phyloP scores from a whole-genome alignment of 164 flowering plant genomes.

The Aristolochia fimbriata region DNA sequence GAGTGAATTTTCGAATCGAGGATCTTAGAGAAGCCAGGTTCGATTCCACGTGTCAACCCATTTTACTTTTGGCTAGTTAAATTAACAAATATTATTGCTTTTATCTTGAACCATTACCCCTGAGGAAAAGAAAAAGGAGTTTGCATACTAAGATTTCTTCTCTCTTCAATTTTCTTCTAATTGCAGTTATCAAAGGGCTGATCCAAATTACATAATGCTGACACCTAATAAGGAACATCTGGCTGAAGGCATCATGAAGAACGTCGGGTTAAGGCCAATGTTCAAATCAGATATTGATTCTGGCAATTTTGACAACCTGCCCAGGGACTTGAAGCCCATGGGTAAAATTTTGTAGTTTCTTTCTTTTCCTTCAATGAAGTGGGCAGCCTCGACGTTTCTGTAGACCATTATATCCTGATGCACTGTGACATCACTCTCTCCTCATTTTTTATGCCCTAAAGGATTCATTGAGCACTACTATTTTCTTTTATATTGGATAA shows the following conservation, averaged over 20 bases:
- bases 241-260: constrained; percentile 61
- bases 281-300: constrained; percentile 56
- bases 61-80: too few relatives aligned
- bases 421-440: too few relatives aligned
- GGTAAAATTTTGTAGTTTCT: constrained; percentile 42
- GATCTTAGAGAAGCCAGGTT: constrained; percentile 91
- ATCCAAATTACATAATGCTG: constrained; percentile 86
- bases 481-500: too few relatives aligned
- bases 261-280: constrained; percentile 59
- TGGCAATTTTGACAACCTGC: constrained; percentile 53
- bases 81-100: too few relatives aligned
- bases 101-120: too few relatives aligned
- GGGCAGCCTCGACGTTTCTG: too few relatives aligned
- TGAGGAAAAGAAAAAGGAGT: too few relatives aligned
- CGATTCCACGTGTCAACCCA: not conserved
- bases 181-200: constrained; percentile 83
- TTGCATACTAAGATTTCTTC: not conserved
- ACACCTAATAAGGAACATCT: constrained; percentile 89
- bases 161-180: not conserved
- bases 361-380: not conserved
- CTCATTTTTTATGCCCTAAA: too few relatives aligned
- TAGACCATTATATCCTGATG: not conserved
- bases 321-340: constrained; percentile 69
- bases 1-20: constrained; percentile 70
- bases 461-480: too few relatives aligned